Evolutionary conservation across 2,329 filamentous ascomycete genomes (phyloP).

Genomic region (Allantophomopsis lycopodina): DNA sequence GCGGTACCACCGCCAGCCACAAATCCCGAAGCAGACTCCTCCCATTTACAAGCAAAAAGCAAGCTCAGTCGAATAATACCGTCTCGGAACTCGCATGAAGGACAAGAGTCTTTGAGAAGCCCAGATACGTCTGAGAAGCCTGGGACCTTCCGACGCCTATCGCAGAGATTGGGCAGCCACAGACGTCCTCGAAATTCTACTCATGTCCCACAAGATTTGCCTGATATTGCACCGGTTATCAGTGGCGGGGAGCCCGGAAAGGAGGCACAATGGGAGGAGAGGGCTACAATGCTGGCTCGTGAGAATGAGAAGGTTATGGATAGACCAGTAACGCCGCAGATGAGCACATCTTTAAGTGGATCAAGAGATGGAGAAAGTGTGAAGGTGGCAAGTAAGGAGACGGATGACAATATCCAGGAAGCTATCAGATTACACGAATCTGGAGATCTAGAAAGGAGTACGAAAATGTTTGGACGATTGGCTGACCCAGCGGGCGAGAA

Average conservation of each 20-base stretch:
- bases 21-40: background rate
- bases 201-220: constrained; percentile 68
- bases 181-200: constrained; percentile 46
- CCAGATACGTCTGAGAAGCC: constrained; percentile 14
- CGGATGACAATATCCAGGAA: constrained; percentile 71
- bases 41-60: background rate
- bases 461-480: constrained; percentile 70
- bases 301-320: constrained; percentile 31
- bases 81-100: background rate
- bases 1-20: constrained; percentile 18
- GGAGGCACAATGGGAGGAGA: constrained; percentile 80
- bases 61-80: too few species aligned
- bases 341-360: constrained; percentile 8
- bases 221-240: constrained; percentile 41
- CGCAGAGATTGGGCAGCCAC: constrained; percentile 57
- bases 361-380: constrained; percentile 10
- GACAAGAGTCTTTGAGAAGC: constrained; percentile 10
- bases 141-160: constrained; percentile 33
- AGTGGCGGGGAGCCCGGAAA: constrained; percentile 26
- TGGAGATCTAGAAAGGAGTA: constrained; percentile 66
- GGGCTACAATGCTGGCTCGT: constrained; percentile 76
- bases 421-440: constrained; percentile 89
- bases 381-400: constrained; percentile 33
- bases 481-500: constrained; percentile 77
- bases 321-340: constrained; percentile 26